phyloP scores from a whole-genome alignment of 225 moss, liverwort and hornwort species.

The Anthoceros angustus region DNA sequence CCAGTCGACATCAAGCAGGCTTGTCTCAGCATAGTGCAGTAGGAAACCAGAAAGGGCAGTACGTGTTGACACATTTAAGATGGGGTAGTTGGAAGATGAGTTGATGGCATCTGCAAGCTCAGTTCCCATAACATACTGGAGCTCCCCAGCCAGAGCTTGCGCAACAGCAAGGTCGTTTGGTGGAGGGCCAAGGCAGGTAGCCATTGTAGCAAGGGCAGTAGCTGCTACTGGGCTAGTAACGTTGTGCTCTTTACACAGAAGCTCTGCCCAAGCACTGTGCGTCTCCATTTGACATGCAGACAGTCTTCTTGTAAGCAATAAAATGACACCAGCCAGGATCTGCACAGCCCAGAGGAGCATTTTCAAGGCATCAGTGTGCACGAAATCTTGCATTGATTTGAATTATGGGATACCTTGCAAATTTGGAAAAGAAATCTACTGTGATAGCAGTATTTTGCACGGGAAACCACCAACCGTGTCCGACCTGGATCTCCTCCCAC shows the following conservation, averaged over 20 bases:
- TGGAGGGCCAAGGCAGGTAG: conserved; percentile 33
- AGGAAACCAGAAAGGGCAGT: conserved; percentile 15
- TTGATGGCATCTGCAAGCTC: conserved; percentile 38
- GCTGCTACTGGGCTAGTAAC: conserved; percentile 37
- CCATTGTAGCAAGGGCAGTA: conserved; percentile 34
- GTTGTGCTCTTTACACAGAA: conserved; percentile 29
- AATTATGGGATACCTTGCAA: neutral
- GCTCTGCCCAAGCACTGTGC: conserved; percentile 45
- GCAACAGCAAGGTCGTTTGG: conserved; percentile 53
- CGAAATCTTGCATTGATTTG: neutral
- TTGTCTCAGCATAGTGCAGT: conserved; percentile 12
- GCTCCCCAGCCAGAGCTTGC: conserved; percentile 35
- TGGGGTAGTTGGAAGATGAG: conserved; percentile 23
- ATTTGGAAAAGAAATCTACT: too few species aligned
- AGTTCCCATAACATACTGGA: conserved; percentile 45
- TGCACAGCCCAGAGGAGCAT: conserved; percentile 11
- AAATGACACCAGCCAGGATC: conserved; percentile 38
- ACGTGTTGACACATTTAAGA: conserved; percentile 35
- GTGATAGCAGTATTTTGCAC: too few species aligned
- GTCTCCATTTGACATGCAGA: conserved; percentile 48
- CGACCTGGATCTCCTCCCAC: conserved; percentile 48
- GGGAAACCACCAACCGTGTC: too few species aligned
- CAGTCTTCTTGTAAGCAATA: conserved; percentile 42
- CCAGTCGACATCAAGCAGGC: conserved; percentile 21
- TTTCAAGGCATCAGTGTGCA: neutral